These are phyloP conservation scores for Lasiosphaeria hispida DNA, from an alignment of 495 filamentous ascomycete species.

Conservation along the genomic window DNA sequence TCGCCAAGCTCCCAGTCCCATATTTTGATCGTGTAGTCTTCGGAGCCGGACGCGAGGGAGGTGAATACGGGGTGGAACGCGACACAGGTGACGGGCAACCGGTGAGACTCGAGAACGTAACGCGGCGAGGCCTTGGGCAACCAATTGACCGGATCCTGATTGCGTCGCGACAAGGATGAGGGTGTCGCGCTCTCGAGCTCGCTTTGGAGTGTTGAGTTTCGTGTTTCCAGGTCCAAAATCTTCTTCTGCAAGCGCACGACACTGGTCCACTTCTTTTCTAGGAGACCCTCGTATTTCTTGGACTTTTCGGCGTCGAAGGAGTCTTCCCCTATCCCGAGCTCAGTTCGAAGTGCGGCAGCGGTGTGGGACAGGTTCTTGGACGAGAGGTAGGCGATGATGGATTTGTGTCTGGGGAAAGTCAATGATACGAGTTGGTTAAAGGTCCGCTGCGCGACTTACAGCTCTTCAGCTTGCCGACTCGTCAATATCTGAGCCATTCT, in stretches of 20 bases:
- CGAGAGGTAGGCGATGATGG: slow-evolving; percentile 78
- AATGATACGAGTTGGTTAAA: background rate
- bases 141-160: slow-evolving; percentile 80
- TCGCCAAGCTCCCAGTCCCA: slow-evolving; percentile 97
- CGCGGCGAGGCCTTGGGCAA: slow-evolving; percentile 72
- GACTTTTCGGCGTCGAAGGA: slow-evolving; percentile 67
- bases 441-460: slow-evolving; percentile 51
- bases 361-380: slow-evolving; percentile 61
- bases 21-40: slow-evolving; percentile 81
- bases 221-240: slow-evolving; percentile 88
- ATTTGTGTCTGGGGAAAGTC: slow-evolving; percentile 68
- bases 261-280: slow-evolving; percentile 94
- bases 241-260: slow-evolving; percentile 84
- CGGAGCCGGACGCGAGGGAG: slow-evolving; percentile 82
- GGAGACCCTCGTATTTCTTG: slow-evolving; percentile 80
- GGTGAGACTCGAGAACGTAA: slow-evolving; percentile 78
- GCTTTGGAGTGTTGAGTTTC: slow-evolving; percentile 63
- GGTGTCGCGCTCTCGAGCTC: slow-evolving; percentile 84
- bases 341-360: slow-evolving; percentile 61
- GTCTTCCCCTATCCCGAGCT: slow-evolving; percentile 58
- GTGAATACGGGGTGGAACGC: slow-evolving; percentile 92
- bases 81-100: slow-evolving; percentile 72
- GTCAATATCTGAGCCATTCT: slow-evolving; percentile 46
- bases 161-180: slow-evolving; percentile 57
- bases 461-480: slow-evolving; percentile 75